A percentile compares a stretch with the other conserved stretches of the same genome.
Evolutionary conservation across 2,329 filamentous ascomycete genomes (phyloP).

Genomic region (Phialophora chinensis): DNA sequence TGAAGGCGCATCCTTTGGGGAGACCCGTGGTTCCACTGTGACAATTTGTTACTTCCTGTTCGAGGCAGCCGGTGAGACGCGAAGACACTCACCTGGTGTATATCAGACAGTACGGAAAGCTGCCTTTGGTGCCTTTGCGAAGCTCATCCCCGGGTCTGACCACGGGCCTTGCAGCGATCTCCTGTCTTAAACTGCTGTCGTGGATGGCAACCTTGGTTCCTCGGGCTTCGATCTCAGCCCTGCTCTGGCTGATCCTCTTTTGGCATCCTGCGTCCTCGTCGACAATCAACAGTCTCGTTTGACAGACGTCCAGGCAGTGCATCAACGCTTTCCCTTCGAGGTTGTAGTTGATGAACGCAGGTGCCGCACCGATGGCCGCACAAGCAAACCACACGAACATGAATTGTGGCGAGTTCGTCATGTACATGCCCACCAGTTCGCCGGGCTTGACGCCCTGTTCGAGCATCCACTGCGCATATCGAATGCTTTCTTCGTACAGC

Average conservation of each 20-base stretch:
- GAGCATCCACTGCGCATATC: constrained; percentile 68
- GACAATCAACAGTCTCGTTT: constrained; percentile 63
- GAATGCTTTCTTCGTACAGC: constrained; percentile 61
- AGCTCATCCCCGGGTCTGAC: constrained; percentile 62
- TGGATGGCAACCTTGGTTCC: constrained; percentile 67
- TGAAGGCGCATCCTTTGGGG: constrained; percentile 72
- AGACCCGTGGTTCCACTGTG: constrained; percentile 66
- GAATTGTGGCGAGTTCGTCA: constrained; percentile 72
- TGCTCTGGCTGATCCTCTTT: constrained; percentile 62
- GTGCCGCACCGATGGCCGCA: constrained; percentile 70
- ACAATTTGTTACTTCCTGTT: not conserved
- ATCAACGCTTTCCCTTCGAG: constrained; percentile 67
- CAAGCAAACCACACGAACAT: constrained; percentile 69
- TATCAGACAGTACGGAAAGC: constrained; percentile 67
- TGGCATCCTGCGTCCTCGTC: constrained; percentile 62
- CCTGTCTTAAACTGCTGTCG: constrained; percentile 55
- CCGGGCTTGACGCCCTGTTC: constrained; percentile 63
- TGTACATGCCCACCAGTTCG: constrained; percentile 69
- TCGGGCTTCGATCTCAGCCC: constrained; percentile 52
- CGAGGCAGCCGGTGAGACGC: not conserved
- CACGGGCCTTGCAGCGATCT: constrained; percentile 56
- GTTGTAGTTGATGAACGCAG: constrained; percentile 71
- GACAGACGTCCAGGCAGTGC: constrained; percentile 68
- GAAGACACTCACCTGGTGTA: constrained; percentile 64
- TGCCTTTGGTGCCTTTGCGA: constrained; percentile 57